Evolutionary conservation across 2,329 filamentous ascomycete genomes (phyloP).

Genomic region (Magnaporthales sp.): DNA sequence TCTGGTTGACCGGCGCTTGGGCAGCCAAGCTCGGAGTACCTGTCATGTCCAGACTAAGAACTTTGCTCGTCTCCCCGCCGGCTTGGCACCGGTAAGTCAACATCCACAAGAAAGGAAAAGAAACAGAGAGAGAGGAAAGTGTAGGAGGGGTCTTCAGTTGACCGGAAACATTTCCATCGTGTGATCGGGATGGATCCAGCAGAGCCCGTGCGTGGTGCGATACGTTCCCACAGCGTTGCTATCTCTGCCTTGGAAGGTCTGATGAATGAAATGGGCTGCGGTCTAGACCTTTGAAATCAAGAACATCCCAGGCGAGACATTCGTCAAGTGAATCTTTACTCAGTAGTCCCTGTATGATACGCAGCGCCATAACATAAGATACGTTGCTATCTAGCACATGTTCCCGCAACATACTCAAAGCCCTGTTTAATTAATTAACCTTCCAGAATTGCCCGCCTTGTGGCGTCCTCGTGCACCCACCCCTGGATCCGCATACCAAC

Average conservation of each 20-base stretch:
- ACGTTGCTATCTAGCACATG: neutral
- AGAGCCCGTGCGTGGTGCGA: neutral
- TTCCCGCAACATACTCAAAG: neutral
- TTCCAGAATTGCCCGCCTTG: conserved; percentile 29
- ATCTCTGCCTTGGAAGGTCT: neutral
- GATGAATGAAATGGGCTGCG: neutral
- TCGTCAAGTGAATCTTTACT: neutral
- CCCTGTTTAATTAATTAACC: neutral
- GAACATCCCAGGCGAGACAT: neutral
- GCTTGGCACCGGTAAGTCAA: neutral
- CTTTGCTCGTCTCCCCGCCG: neutral
- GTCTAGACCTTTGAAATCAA: neutral
- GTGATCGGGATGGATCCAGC: neutral
- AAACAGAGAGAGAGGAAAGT: neutral
- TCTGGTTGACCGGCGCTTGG: neutral
- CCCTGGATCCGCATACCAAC: conserved; percentile 56
- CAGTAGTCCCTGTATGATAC: neutral
- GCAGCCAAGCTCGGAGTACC: neutral
- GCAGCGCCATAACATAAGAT: neutral
- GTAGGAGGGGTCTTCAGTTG: neutral
- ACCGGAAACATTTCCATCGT: neutral
- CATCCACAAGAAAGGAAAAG: neutral
- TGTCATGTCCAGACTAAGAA: neutral
- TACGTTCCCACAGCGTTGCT: neutral
- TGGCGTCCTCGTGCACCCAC: conserved; percentile 60